Conservation (phyloP, 768 basidiomycete species). For the Suillus alpinus region DNA sequence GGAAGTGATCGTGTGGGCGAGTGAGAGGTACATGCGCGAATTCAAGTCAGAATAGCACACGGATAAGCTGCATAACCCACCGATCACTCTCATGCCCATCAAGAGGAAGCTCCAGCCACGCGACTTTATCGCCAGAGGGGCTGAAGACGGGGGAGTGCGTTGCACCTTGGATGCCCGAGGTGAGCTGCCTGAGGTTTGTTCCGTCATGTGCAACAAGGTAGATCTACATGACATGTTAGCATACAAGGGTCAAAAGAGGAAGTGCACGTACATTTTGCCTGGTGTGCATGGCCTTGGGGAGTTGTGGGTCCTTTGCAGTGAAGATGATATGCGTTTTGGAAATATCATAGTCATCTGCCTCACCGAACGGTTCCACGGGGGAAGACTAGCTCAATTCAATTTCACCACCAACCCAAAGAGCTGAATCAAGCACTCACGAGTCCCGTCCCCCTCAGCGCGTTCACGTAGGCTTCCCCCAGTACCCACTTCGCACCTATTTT, state of each 20-base stretch:
- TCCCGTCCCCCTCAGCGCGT: constrained; percentile 62
- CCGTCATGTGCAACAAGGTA: constrained; percentile 65
- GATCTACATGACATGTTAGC: constrained; percentile 41
- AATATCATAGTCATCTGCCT: constrained; percentile 75
- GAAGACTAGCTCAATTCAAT: constrained; percentile 40
- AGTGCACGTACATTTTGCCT: constrained; percentile 66
- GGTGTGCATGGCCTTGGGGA: constrained; percentile 82
- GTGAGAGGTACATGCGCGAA: not conserved
- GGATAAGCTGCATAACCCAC: constrained; percentile 27
- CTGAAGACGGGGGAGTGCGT: constrained; percentile 72
- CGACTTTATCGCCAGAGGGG: constrained; percentile 63
- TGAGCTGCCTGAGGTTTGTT: constrained; percentile 60
- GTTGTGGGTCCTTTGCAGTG: constrained; percentile 79
- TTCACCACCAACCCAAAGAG: not conserved
- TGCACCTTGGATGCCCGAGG: constrained; percentile 83
- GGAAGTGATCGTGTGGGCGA: not conserved
- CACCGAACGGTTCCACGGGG: constrained; percentile 89
- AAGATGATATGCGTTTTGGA: constrained; percentile 70
- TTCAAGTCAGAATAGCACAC: not conserved
- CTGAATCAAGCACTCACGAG: constrained; percentile 44
- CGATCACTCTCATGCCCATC: constrained; percentile 92
- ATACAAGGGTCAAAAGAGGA: not conserved
- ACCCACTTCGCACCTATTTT: constrained; percentile 49
- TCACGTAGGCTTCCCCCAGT: constrained; percentile 50
- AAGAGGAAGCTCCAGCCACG: constrained; percentile 84